Evolutionary conservation across 306 rosid genomes (phyloP).

Genomic region (Fagus crenata): DNA sequence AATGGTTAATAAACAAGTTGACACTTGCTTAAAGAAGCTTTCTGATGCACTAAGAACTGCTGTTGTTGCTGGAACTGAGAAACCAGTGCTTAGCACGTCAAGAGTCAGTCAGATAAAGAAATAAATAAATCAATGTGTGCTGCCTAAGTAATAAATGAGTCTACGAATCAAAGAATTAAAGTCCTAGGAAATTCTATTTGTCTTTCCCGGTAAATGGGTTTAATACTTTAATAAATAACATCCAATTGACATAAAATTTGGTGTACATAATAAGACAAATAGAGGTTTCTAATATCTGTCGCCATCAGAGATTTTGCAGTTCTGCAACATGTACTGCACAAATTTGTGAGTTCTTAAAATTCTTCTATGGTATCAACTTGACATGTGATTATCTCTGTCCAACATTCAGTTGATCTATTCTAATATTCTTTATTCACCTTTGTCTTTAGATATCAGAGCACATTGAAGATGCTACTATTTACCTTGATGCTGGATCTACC

Average conservation of each 20-base stretch:
- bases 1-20: neutral
- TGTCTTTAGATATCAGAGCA: constrained; percentile 66
- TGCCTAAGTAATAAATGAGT: neutral
- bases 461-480: constrained; percentile 67
- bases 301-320: neutral
- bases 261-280: too few species aligned
- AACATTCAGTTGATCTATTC: neutral
- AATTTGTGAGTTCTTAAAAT: constrained; percentile 16
- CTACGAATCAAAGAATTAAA: neutral
- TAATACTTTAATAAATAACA: neutral
- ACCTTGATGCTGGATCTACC: constrained; percentile 78
- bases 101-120: neutral
- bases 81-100: neutral
- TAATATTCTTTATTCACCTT: neutral
- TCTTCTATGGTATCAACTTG: neutral
- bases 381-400: neutral
- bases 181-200: neutral
- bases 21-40: neutral
- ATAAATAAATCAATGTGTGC: neutral
- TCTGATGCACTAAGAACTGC: neutral
- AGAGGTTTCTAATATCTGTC: neutral
- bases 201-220: neutral
- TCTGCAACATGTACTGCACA: constrained; percentile 1
- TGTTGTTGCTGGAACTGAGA: neutral
- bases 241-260: too few species aligned